phyloP scores from a whole-genome alignment of 768 basidiomycete species.

The Hirschioporus abietinus region DNA sequence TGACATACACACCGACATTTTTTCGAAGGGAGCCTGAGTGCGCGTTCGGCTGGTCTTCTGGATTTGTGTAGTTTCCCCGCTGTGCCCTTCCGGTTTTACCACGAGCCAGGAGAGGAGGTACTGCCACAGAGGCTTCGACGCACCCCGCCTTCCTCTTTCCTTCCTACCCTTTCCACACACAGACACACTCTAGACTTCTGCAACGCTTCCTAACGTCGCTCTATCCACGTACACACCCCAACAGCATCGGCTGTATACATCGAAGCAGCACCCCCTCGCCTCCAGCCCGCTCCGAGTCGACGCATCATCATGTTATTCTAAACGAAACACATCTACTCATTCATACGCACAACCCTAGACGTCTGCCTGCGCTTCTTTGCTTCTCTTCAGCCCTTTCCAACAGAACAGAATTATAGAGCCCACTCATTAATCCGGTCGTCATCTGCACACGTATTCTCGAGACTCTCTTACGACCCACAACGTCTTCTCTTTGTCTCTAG shows the following conservation, averaged over 20 bases:
- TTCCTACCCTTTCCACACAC: neutral
- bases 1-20: too few species aligned
- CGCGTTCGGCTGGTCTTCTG: constrained; percentile 5
- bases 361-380: neutral
- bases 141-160: neutral
- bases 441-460: too few species aligned
- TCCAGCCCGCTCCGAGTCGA: too few species aligned
- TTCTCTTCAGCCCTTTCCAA: neutral
- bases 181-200: neutral
- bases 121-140: neutral
- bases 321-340: neutral
- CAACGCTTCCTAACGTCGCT: too few species aligned
- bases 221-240: neutral
- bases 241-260: too few species aligned
- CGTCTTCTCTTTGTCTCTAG: neutral
- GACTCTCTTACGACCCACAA: neutral
- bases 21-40: constrained; percentile 2
- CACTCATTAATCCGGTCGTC: too few species aligned
- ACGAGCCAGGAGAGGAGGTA: constrained; percentile 27
- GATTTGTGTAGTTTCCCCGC: constrained; percentile 4
- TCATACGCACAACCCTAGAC: neutral
- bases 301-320: neutral
- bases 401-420: neutral
- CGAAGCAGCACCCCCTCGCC: too few species aligned
- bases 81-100: constrained; percentile 17